A percentile compares a stretch with the other conserved stretches of the same genome.
phyloP scores from a whole-genome alignment of 129 eudicot species.

The Heracleum sosnowskyi region DNA sequence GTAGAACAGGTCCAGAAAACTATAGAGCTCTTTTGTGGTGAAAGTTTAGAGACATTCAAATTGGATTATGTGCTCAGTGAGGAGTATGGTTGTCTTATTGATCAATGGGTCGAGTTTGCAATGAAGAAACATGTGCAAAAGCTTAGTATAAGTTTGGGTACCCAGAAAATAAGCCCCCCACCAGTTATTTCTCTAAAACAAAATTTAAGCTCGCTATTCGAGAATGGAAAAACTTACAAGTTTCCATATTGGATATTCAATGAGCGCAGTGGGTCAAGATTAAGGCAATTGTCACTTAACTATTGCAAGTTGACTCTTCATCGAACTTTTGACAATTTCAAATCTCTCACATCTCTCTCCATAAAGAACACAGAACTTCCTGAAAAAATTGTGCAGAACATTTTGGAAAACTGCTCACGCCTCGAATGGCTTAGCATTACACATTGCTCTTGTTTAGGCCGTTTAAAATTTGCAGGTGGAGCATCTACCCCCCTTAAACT shows the following conservation, averaged over 20 bases:
- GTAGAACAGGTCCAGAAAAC: not conserved
- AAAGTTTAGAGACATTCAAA: not conserved
- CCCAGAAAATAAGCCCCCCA: not conserved
- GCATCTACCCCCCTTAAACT: not conserved
- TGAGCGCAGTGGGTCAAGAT: not conserved
- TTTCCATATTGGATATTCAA: not conserved
- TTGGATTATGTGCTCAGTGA: not conserved
- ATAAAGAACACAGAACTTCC: not conserved
- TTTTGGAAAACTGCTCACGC: not conserved
- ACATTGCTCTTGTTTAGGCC: not conserved
- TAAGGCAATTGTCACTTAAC: not conserved
- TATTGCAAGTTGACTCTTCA: not conserved
- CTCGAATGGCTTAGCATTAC: not conserved
- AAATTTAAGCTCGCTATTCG: no score
- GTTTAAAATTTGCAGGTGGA: slow-evolving; percentile 4
- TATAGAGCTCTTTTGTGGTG: not conserved
- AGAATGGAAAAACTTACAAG: not conserved
- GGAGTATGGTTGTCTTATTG: not conserved
- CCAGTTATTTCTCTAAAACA: no score
- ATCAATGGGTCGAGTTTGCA: not conserved
- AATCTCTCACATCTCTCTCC: not conserved
- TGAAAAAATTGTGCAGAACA: not conserved
- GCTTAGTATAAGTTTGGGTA: not conserved
- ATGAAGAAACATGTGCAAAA: not conserved
- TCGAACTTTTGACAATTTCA: not conserved